Base-by-base conservation (phyloP, 805 yeast species). In the Isabelozyma gotoi region DNA sequence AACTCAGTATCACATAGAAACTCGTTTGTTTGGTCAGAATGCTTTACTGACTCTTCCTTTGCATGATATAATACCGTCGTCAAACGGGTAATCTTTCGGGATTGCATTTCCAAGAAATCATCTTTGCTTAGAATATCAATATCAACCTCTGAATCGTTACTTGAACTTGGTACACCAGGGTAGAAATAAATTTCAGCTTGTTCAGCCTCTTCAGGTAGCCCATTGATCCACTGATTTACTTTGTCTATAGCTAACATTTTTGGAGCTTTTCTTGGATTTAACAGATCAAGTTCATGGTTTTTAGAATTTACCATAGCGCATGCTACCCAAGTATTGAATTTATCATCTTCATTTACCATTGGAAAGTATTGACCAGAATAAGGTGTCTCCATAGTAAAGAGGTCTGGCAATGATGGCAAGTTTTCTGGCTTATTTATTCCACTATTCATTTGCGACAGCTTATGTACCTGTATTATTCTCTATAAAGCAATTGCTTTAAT, bases 171-270 rank as follows among this genome's bases (percentile, higher is more conserved):
- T 3, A 58, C 59, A 0, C 77, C 81, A 0, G 83, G 78, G 47
- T 72, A 81, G 48, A 84, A 80, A n/a, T 10, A 24, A 24, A 24
- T 4, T n/a, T 24, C 12, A n/a, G 72, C 74, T 39, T 57, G 65
- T 19, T 53, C 46, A 43, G 51, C 45, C 14, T 55, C 36, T 14
- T 50, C 48, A 1, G 91, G 91, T 3, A 86, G 74, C 20, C 71
- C 68, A 3, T 66, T 64, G 29, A 86, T 74, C 94, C 94, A 86
- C 5, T 59, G 64, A 32, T 70, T 69, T 1, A 86, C 86, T 53
- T 85, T 86, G 53, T 86, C 92, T 38, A 63, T 67, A 48, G 74
- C 77, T 1, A 81, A 73, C 90, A 86, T 85, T 58, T 80, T 82
- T 7, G 75, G 65, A 2, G 81, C 80, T 21, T 63, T 62, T 53